Evolutionary conservation across 2,329 filamentous ascomycete species (phyloP).

Genomic region (Dactylella cylindrospora): DNA sequence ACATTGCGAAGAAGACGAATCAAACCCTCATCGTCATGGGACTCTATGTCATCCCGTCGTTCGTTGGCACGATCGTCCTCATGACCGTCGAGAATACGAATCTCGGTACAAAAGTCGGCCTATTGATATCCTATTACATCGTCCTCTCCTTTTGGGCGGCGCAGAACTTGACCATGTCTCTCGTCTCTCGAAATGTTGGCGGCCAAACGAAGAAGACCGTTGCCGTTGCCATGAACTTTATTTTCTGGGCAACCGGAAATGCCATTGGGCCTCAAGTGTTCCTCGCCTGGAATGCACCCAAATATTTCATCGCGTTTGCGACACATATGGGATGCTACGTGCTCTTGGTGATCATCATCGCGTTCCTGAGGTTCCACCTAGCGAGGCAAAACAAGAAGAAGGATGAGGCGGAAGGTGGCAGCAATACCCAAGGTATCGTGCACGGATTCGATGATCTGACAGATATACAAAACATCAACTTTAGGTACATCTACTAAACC

Average conservation of each 20-base stretch:
- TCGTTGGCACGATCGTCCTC: conserved; percentile 70
- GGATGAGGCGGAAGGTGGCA: conserved; percentile 58
- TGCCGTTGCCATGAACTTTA: conserved; percentile 68
- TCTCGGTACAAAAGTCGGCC: conserved; percentile 63
- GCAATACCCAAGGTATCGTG: conserved; percentile 53
- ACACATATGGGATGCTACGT: conserved; percentile 70
- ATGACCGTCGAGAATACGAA: conserved; percentile 66
- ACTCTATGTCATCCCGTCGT: conserved; percentile 66
- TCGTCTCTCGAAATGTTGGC: conserved; percentile 69
- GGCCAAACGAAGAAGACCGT: conserved; percentile 73
- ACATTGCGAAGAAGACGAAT: conserved; percentile 67
- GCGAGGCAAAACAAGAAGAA: conserved; percentile 58
- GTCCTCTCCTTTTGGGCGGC: conserved; percentile 74
- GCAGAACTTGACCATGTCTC: conserved; percentile 66
- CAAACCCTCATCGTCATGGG: conserved; percentile 70
- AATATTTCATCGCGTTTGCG: conserved; percentile 69
- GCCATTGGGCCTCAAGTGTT: conserved; percentile 67
- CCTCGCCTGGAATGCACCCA: conserved; percentile 61
- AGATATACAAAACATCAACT: conserved; percentile 62
- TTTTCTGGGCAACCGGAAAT: conserved; percentile 69
- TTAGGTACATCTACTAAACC: conserved; percentile 62
- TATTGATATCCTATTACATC: conserved; percentile 74
- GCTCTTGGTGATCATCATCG: conserved; percentile 61
- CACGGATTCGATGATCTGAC: conserved; percentile 67
- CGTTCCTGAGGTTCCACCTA: conserved; percentile 63